Evolutionary conservation across 441 rosid species (phyloP).

Genomic region (Pelargonium citronellum): DNA sequence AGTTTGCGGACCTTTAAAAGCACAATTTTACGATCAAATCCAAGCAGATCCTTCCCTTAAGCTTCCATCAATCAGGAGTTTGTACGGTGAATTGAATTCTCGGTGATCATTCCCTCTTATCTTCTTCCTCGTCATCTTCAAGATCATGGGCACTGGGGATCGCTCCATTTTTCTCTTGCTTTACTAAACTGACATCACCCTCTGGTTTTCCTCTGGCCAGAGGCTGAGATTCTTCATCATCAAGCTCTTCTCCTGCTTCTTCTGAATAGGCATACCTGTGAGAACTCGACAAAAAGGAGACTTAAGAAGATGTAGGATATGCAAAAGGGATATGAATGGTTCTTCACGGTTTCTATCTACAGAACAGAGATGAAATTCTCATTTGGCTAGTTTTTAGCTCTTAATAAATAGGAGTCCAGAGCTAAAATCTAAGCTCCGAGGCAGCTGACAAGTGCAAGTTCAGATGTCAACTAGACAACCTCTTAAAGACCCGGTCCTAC

Average conservation of each 20-base stretch:
- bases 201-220: constrained; percentile 54
- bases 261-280: constrained; percentile 87
- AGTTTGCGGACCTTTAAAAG: too few relatives aligned
- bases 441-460: background rate
- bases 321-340: background rate
- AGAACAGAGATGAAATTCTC: background rate
- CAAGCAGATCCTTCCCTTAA: background rate
- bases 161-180: constrained; percentile 38
- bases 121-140: constrained; percentile 63
- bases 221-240: constrained; percentile 64
- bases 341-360: background rate
- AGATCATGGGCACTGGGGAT: constrained; percentile 27
- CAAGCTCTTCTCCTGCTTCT: constrained; percentile 55
- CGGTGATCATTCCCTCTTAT: constrained; percentile 54
- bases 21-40: too few relatives aligned
- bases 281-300: background rate
- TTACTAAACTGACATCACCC: constrained; percentile 61
- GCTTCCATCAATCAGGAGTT: background rate
- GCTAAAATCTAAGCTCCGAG: background rate
- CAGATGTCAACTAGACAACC: background rate
- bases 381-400: background rate
- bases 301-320: too few relatives aligned
- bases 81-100: background rate
- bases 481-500: too few relatives aligned
- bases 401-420: background rate